Percentiles rank a stretch among this genome's conserved stretches.
Conservation (phyloP, 2,329 filamentous ascomycete genomes). For the Penicillium sp. region DNA sequence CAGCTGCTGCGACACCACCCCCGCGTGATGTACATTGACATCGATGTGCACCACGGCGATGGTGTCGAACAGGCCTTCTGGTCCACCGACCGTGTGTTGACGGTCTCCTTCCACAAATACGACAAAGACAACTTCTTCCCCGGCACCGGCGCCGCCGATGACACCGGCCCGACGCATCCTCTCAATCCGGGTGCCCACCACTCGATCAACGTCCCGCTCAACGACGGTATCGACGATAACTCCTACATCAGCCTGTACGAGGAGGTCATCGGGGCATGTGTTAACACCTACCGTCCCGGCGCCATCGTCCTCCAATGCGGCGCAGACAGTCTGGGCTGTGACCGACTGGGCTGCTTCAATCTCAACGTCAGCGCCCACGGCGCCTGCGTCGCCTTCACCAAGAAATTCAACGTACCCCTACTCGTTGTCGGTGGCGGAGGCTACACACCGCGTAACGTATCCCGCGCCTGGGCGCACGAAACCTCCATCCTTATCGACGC, state of each 20-base stretch:
- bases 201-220: slow-evolving; percentile 83
- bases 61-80: slow-evolving; percentile 90
- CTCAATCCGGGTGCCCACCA: slow-evolving; percentile 86
- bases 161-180: slow-evolving; percentile 78
- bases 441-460: slow-evolving; percentile 95
- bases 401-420: slow-evolving; percentile 74
- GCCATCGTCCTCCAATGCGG: slow-evolving; percentile 95
- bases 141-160: slow-evolving; percentile 81
- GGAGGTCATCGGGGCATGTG: slow-evolving; percentile 71
- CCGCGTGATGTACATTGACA: slow-evolving; percentile 90
- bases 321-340: slow-evolving; percentile 89
- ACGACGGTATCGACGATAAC: slow-evolving; percentile 86
- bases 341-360: slow-evolving; percentile 92
- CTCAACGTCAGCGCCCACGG: slow-evolving; percentile 94
- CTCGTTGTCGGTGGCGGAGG: slow-evolving; percentile 92
- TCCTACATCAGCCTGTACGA: slow-evolving; percentile 87
- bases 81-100: slow-evolving; percentile 85
- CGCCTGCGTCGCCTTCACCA: slow-evolving; percentile 85
- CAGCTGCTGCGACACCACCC: slow-evolving; percentile 79
- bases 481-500: slow-evolving; percentile 83
- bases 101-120: slow-evolving; percentile 95
- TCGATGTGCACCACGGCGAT: slow-evolving; percentile 88
- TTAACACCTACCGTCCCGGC: slow-evolving; percentile 79
- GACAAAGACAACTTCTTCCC: slow-evolving; percentile 83
- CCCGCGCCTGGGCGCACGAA: slow-evolving; percentile 94